Conservation (phyloP, 2,329 filamentous ascomycete species). For the Allantophomopsis lycopodina region DNA sequence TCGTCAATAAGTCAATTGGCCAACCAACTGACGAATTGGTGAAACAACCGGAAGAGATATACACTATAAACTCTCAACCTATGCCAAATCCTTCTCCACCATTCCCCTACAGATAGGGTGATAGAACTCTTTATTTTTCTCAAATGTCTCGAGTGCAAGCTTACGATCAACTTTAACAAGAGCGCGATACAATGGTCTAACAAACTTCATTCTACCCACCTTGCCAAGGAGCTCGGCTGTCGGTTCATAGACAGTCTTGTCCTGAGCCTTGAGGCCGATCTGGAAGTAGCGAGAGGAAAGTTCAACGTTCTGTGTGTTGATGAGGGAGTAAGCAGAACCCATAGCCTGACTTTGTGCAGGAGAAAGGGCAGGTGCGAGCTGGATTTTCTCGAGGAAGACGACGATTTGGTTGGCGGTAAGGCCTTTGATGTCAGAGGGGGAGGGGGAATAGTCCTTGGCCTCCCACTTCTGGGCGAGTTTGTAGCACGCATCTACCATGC, state of each 20-base stretch:
- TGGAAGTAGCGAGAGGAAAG: constrained; percentile 69
- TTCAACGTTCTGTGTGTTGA: constrained; percentile 72
- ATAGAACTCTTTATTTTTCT: constrained; percentile 83
- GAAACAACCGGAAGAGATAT: no score
- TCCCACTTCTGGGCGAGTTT: constrained; percentile 73
- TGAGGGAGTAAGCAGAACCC: constrained; percentile 61
- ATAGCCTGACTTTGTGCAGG: constrained; percentile 55
- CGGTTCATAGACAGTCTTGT: constrained; percentile 53
- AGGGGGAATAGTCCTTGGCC: constrained; percentile 44
- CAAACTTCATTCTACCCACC: constrained; percentile 95
- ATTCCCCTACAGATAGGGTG: constrained; percentile 83
- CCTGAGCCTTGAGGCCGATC: constrained; percentile 63
- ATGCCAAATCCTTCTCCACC: constrained; percentile 66
- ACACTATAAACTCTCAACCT: no score
- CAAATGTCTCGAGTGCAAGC: constrained; percentile 70
- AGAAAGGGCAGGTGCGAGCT: constrained; percentile 51
- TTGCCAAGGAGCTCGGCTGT: constrained; percentile 63
- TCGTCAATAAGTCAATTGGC: no score
- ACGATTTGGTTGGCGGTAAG: constrained; percentile 83
- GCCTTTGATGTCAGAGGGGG: constrained; percentile 50
- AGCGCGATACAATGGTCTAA: constrained; percentile 68
- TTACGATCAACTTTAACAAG: constrained; percentile 62
- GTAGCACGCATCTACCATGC: constrained; percentile 76
- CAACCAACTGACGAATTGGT: no score
- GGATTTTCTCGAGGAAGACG: constrained; percentile 75